phyloP scores from a whole-genome alignment of 2,329 filamentous ascomycete species.

The Phialophora verrucosa region DNA sequence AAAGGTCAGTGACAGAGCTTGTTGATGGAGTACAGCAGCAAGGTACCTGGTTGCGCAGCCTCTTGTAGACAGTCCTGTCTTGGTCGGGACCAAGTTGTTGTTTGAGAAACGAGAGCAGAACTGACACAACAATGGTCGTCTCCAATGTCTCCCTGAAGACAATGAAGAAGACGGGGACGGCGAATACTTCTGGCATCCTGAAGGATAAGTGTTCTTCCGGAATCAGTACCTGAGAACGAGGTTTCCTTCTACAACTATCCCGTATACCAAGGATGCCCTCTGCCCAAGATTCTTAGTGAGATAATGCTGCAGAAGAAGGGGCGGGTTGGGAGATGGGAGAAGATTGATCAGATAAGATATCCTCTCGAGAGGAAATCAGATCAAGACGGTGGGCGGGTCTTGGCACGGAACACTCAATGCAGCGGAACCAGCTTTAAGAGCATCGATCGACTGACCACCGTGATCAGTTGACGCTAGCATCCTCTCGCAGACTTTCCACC shows the following conservation, averaged over 20 bases:
- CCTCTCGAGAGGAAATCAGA: constrained; percentile 1
- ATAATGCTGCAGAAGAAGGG: constrained; percentile 3
- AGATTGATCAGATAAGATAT: constrained; percentile 26
- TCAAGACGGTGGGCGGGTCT: background rate
- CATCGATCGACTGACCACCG: background rate
- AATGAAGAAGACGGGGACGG: constrained; percentile 86
- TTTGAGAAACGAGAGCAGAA: constrained; percentile 84
- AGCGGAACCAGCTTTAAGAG: background rate
- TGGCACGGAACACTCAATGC: background rate
- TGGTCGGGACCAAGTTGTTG: constrained; percentile 73
- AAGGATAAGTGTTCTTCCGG: background rate
- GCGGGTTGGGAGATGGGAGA: background rate
- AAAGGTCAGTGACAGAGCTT: constrained; percentile 9
- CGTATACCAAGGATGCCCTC: background rate
- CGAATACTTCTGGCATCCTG: constrained; percentile 70
- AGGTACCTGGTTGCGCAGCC: constrained; percentile 63
- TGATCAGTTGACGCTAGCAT: background rate
- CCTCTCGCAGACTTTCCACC: background rate
- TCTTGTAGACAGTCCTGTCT: constrained; percentile 69
- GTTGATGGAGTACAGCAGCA: background rate
- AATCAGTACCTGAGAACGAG: background rate
- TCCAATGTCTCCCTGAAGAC: constrained; percentile 86
- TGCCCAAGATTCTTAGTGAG: background rate
- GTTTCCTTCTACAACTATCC: background rate
- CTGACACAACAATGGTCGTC: constrained; percentile 81